Base-by-base conservation (phyloP, 495 filamentous ascomycete genomes). In the Tuber microsphaerosporum region DNA sequence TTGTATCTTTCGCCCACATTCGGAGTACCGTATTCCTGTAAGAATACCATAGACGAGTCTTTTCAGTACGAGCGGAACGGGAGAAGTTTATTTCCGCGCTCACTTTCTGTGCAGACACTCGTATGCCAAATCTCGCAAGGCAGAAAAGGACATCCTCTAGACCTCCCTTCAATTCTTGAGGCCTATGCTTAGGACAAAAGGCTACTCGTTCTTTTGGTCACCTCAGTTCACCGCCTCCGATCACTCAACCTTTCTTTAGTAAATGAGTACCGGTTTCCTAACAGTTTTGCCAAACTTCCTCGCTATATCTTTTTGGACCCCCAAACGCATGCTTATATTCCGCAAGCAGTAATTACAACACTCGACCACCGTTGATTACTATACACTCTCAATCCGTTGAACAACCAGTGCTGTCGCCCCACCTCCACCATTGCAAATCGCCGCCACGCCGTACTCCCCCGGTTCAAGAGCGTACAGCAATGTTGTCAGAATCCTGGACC, bases 381-480 rank as follows among this genome's bases (percentile, higher is more conserved):
- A 89, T 78, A 91, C 90, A 74, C 86, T 88, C 51, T 93, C 91
- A 72, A 97, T 86, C 72, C 92, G 90, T 86, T 97, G 93, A 69
- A 99, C 92, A 68, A 99, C 93, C 84, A 99, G 90, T 0, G 93
- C 94, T 34, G 91, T 94, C 2, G 94, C 92, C 9, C 93, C 94
- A 69, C 94, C 94, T 26, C 95, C 95, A 69, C 95, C 95, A 80
- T 99, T 99, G 85, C 95, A 99, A 75, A 99, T 97, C 16, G 94
- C 94, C 26, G 93, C 95, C 73, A 94, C 91, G 34, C 95, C 95
- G 83, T 97, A 97, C 86, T 99, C 92, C 26, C 94, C 95, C 45
- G 90, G 89, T 85, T 94, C 90, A 73, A 99, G 86, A 83, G 94
- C 92, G 84, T 99, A 95, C 73, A 99, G 87, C 71, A 97, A 84